Conservation (phyloP, 139 green algal genomes). For the Deuterostichococcus epilithicus region DNA sequence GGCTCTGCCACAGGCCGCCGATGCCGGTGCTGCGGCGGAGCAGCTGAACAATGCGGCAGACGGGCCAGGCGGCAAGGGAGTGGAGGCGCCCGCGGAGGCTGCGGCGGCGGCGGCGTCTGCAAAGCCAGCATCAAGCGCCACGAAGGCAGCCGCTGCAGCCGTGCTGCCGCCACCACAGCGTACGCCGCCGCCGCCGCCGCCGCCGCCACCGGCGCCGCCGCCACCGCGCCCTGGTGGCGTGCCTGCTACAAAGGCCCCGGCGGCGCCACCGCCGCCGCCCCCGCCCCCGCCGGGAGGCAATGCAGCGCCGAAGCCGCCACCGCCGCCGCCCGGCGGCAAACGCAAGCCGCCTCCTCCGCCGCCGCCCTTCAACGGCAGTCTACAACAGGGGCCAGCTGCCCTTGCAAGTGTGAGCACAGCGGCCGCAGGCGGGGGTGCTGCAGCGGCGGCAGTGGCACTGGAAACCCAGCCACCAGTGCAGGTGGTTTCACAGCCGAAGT, state of each 20-base stretch:
- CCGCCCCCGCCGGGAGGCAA: neutral
- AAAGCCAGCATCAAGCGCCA: neutral
- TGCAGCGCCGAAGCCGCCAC: neutral
- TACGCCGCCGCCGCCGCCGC: neutral
- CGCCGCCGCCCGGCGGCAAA: neutral
- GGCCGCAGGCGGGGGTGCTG: too few species aligned
- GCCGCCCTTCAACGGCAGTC: neutral
- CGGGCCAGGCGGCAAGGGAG: neutral
- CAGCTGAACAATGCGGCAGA: neutral
- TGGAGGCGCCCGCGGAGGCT: neutral
- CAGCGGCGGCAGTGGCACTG: too few species aligned
- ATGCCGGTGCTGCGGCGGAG: neutral
- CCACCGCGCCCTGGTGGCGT: neutral
- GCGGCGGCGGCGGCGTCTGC: neutral
- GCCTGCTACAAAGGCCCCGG: neutral
- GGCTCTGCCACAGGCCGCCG: neutral
- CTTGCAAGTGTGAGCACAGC: neutral
- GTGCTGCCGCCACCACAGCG: neutral
- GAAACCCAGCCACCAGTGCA: neutral
- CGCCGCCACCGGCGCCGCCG: neutral
- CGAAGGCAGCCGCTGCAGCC: neutral
- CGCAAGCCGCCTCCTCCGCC: neutral
- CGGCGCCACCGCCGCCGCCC: conserved; percentile 2
- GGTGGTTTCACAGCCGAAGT: conserved; percentile 5
- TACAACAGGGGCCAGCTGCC: neutral